Conservation (phyloP, 2,329 filamentous ascomycete genomes). For the Dactylonectria estremocensis region DNA sequence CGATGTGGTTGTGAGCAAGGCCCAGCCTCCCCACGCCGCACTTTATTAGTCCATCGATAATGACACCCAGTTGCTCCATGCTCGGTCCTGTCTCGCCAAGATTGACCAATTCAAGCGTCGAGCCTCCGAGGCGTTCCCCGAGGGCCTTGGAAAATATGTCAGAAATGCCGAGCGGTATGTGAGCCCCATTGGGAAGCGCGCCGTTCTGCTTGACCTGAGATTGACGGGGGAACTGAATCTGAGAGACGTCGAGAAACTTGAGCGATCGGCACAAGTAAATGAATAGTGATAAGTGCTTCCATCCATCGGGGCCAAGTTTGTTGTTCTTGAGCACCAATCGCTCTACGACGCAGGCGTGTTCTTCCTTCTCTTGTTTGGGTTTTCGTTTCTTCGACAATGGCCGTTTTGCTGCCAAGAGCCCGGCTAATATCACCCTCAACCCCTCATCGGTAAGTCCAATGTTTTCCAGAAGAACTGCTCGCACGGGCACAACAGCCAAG, state of each 20-base stretch:
- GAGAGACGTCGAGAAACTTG: conserved; percentile 88
- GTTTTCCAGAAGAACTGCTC: conserved; percentile 88
- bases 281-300: conserved; percentile 92
- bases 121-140: conserved; percentile 81
- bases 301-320: conserved; percentile 88
- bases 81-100: conserved; percentile 84
- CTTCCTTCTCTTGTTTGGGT: conserved; percentile 58
- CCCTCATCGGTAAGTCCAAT: conserved; percentile 91
- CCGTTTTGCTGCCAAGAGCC: conserved; percentile 84
- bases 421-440: conserved; percentile 87
- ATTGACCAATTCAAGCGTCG: conserved; percentile 85
- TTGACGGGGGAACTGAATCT: conserved; percentile 80
- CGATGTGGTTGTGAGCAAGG: conserved; percentile 85
- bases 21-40: conserved; percentile 85
- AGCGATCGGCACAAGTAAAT: conserved; percentile 91
- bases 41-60: conserved; percentile 87
- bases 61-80: conserved; percentile 77
- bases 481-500: conserved; percentile 91
- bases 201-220: conserved; percentile 49
- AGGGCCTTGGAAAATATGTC: conserved; percentile 84
- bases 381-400: conserved; percentile 70
- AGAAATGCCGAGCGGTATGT: conserved; percentile 55
- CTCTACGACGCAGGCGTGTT: conserved; percentile 83
- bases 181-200: conserved; percentile 51
- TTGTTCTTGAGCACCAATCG: conserved; percentile 93